These are phyloP conservation scores for Trichophyton schoenleinii DNA, from an alignment of 2,329 filamentous ascomycete genomes.

Conservation along the genomic window DNA sequence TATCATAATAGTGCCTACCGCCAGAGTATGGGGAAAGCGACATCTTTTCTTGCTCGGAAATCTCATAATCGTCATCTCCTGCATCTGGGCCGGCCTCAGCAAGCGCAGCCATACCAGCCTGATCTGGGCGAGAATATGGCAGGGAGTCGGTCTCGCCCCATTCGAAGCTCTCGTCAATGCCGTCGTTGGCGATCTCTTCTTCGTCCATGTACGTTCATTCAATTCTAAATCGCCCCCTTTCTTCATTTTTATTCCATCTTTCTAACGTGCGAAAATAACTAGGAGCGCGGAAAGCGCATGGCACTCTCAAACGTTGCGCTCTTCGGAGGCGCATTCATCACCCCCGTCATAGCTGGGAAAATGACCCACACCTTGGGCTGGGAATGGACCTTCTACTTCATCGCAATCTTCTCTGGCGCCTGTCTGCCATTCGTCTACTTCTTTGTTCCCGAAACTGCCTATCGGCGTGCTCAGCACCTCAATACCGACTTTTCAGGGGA, in stretches of 20 bases:
- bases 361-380: constrained; percentile 67
- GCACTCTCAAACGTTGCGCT: constrained; percentile 61
- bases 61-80: constrained; percentile 58
- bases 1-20: constrained; percentile 74
- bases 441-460: constrained; percentile 77
- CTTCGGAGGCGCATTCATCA: constrained; percentile 61
- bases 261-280: background rate
- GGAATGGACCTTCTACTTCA: constrained; percentile 78
- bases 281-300: constrained; percentile 74
- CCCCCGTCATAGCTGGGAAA: constrained; percentile 81
- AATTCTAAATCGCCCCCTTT: too few species aligned
- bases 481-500: constrained; percentile 54
- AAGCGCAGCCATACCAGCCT: constrained; percentile 58
- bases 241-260: background rate
- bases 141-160: constrained; percentile 74
- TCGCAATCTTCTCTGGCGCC: constrained; percentile 66
- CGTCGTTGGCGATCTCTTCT: constrained; percentile 79
- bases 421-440: constrained; percentile 61
- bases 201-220: constrained; percentile 55
- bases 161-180: constrained; percentile 87
- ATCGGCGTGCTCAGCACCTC: constrained; percentile 50
- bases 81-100: constrained; percentile 63
- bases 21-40: constrained; percentile 82
- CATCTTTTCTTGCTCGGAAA: constrained; percentile 74
- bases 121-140: constrained; percentile 66